Conservation (phyloP, 192 early-diverging fungal species). For the Coemansia sp. region DNA sequence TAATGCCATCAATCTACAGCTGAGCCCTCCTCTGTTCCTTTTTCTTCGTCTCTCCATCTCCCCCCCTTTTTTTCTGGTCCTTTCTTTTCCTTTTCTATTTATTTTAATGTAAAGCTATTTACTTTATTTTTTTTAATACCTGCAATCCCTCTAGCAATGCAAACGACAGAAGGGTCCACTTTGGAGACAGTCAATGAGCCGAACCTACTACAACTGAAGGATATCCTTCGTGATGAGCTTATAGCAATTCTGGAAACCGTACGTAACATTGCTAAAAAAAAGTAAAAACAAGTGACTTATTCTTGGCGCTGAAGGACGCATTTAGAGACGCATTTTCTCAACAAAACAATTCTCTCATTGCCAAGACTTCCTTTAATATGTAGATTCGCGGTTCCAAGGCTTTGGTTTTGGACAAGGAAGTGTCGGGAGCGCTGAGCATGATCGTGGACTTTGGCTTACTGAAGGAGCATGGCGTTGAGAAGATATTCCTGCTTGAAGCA, state of each 20-base stretch:
- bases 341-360: not conserved
- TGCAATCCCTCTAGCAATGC: not conserved
- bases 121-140: not conserved
- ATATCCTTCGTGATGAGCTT: conserved; percentile 48
- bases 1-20: conserved; percentile 12
- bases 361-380: not conserved
- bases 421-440: conserved; percentile 81
- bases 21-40: not conserved
- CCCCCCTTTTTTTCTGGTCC: not conserved
- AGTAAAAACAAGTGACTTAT: not conserved
- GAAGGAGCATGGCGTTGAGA: conserved; percentile 96
- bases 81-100: not conserved
- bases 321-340: not conserved
- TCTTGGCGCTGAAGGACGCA: no score
- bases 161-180: not conserved
- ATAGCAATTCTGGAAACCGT: conserved; percentile 51
- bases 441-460: conserved; percentile 86
- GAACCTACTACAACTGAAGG: conserved; percentile 32
- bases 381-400: conserved; percentile 91
- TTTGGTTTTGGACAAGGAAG: conserved; percentile 81
- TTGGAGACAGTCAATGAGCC: conserved; percentile 16
- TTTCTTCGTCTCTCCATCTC: not conserved
- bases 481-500: conserved; percentile 82
- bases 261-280: conserved; percentile 9
- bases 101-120: no score